Percentiles rank a stretch among this genome's conserved stretches.
These are phyloP conservation scores for Uronychia binucleata DNA, from an alignment of 73 alveolate genomes.

Conservation along the genomic window DNA sequence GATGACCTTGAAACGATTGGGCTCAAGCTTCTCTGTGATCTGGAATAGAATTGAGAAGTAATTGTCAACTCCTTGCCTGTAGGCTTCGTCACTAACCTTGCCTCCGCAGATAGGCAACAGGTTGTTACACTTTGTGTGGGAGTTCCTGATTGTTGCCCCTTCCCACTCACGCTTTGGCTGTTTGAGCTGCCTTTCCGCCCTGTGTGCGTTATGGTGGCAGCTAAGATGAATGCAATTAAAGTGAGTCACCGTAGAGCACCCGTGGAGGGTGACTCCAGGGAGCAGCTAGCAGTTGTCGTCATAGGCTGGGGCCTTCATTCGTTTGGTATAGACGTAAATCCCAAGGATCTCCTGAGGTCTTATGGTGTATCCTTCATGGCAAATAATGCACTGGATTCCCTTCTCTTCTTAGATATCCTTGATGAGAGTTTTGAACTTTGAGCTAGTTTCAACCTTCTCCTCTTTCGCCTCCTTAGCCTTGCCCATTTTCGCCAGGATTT, in stretches of 20 bases:
- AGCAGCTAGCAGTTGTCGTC: not conserved
- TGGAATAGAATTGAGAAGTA: constrained; percentile 18
- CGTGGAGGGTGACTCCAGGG: not conserved
- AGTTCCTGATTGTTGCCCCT: constrained; percentile 75
- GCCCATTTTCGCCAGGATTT: constrained; percentile 50
- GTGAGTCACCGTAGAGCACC: constrained; percentile 49
- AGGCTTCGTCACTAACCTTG: constrained; percentile 39
- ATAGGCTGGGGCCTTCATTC: constrained; percentile 2
- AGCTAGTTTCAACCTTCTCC: constrained; percentile 8
- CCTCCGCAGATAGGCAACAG: constrained; percentile 72
- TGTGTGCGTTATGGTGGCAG: constrained; percentile 70
- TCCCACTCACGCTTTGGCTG: constrained; percentile 82
- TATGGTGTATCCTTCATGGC: constrained; percentile 71
- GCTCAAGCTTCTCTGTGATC: constrained; percentile 27
- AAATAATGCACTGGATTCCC: constrained; percentile 67
- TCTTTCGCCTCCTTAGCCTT: constrained; percentile 21
- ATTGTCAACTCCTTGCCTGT: constrained; percentile 22
- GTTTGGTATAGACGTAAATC: constrained; percentile 56
- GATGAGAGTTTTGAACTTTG: constrained; percentile 33
- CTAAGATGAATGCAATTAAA: constrained; percentile 60
- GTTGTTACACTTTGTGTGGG: constrained; percentile 73
- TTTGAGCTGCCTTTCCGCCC: constrained; percentile 57
- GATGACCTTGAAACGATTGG: constrained; percentile 26
- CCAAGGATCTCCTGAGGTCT: constrained; percentile 72
- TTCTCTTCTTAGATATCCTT: constrained; percentile 44